A percentile compares a stretch with the other conserved stretches of the same genome.
These are phyloP conservation scores for Raddia guianensis DNA, from an alignment of 176 grass and related monocot genomes.

Conservation along the genomic window DNA sequence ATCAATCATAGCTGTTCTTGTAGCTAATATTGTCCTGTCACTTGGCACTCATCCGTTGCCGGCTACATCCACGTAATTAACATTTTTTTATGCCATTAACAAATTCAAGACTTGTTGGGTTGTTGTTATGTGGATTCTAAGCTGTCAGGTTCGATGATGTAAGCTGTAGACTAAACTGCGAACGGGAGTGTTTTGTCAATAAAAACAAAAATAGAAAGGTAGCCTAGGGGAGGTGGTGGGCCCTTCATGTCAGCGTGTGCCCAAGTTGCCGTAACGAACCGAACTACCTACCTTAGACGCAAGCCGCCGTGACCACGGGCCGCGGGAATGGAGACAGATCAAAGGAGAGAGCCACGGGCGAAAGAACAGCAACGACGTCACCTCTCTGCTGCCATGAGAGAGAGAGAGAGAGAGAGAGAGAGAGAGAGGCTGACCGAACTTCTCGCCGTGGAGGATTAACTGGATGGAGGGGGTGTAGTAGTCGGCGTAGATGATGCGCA, in stretches of 20 bases:
- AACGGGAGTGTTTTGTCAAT: neutral
- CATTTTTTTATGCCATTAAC: neutral
- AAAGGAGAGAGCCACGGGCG: neutral
- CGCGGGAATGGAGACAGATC: conserved; percentile 13
- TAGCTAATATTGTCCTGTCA: too few species aligned
- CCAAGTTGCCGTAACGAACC: conserved; percentile 40
- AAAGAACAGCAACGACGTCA: neutral
- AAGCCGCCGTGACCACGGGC: conserved; percentile 19
- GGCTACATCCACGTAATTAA: neutral
- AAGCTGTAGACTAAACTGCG: neutral
- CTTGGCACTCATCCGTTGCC: neutral
- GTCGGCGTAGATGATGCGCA: conserved; percentile 85
- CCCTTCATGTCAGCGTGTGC: neutral
- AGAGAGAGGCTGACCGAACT: conserved; percentile 61
- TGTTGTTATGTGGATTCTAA: neutral
- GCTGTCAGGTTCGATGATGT: neutral
- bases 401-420: neutral
- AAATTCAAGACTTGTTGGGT: neutral
- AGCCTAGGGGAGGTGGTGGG: neutral
- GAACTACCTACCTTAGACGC: conserved; percentile 24
- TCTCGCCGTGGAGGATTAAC: conserved; percentile 70
- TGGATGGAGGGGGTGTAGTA: conserved; percentile 77
- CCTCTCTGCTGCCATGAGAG: neutral
- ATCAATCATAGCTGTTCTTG: neutral
- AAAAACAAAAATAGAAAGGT: neutral